A percentile compares a stretch with the other conserved stretches of the same genome.
Evolutionary conservation across 1,139 yeast genomes (phyloP).

Genomic region (Kodamaea plutei): DNA sequence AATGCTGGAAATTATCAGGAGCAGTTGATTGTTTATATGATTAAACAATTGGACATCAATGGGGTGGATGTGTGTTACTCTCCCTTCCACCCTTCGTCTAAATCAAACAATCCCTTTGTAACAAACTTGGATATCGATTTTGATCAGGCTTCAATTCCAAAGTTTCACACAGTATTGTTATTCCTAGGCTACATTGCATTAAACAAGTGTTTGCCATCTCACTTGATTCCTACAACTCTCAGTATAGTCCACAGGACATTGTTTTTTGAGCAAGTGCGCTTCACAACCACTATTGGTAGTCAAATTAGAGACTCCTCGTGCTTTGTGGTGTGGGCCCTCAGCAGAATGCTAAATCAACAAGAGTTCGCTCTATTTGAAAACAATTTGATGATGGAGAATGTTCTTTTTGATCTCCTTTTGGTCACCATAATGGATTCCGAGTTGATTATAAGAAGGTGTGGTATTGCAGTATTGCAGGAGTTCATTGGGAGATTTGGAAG

Average conservation of each 20-base stretch:
- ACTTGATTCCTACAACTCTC: conserved; percentile 22
- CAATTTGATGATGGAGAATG: conserved; percentile 17
- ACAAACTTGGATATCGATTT: conserved; percentile 16
- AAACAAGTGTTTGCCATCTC: conserved; percentile 25
- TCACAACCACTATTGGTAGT: conserved; percentile 53
- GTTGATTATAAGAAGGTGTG: conserved; percentile 70
- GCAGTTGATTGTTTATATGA: conserved; percentile 26
- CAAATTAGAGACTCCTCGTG: conserved; percentile 83
- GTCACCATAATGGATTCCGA: conserved; percentile 70
- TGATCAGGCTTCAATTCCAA: conserved; percentile 23
- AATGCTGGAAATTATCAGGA: conserved; percentile 33
- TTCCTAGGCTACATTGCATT: conserved; percentile 34
- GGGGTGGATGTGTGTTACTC: conserved; percentile 3
- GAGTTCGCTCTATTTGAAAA: conserved; percentile 2
- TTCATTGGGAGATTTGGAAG: conserved; percentile 70
- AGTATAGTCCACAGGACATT: conserved; percentile 42
- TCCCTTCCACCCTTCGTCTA: conserved; percentile 2
- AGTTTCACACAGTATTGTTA: conserved; percentile 33
- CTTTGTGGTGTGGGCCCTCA: conserved; percentile 53
- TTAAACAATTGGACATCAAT: conserved; percentile 20
- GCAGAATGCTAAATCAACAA: conserved; percentile 16
- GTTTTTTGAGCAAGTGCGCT: conserved; percentile 48
- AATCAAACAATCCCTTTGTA: conserved; percentile 5
- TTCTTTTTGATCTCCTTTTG: conserved; percentile 45
- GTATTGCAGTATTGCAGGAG: conserved; percentile 85